Base-by-base conservation (phyloP, 108 stramenopile genomes). In the Poteriospumella lacustris region DNA sequence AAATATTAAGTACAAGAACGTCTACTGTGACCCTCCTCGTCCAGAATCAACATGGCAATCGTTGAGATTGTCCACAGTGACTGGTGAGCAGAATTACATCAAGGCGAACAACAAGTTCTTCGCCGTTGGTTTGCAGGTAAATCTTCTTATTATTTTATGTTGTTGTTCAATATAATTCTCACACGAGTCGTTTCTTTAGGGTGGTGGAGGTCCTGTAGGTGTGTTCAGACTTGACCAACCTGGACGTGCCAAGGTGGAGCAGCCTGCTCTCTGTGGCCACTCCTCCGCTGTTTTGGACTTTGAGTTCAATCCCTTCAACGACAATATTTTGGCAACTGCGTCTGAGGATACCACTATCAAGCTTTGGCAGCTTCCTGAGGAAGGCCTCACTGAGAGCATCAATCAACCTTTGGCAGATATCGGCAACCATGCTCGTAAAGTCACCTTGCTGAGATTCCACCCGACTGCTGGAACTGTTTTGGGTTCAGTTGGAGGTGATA, bases 21-120 rank as follows among this genome's bases (percentile, higher is more conserved):
- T 89, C n/a, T 89, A 79, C 62, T 79, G 78, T 26, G 85, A 89
- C 59, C 41, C 81, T 19, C 82, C 85, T 19, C 77, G 73, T 31
- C 58, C 41, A 36, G 26, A 43, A 24, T 1, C 70, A 24, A 43
- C 79, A 34, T 79, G 28, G 19, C 78, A 67, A 68, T 9, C 90
- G 38, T 87, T 95, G 77, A 91, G 92, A 26, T 88, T 97, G 38
- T 89, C 94, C 42, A 95, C 96, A 19, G 91, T 91, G 1, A 94
- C 94, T 44, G 96, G 97, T 47, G 97, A 98, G 70, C 96, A 97
- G 79, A 94, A 93, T 59, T 97, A 97, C 89, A 96, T 97, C 89
- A 99, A 99, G 83, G 97, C 93, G 29, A 97, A 96, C 68, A 88
- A 95, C 33, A 95, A 96, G 89, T 99, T 92, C 88, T 95, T 95